A percentile compares a stretch with the other conserved stretches of the same genome.
phyloP scores from a whole-genome alignment of 306 rosid genomes.

The Pueraria montana region DNA sequence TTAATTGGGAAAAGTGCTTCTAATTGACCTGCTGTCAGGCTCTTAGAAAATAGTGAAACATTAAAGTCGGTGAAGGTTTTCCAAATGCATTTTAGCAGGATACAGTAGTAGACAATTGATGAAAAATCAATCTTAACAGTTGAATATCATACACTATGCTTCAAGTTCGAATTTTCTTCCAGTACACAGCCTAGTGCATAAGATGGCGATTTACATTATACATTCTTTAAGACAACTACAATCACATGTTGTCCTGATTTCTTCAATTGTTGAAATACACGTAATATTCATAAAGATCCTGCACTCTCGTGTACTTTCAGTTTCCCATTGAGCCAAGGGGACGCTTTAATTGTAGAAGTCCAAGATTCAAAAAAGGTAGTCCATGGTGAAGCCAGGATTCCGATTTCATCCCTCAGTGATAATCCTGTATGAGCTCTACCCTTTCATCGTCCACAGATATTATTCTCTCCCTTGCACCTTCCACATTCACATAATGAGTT shows the following conservation, averaged over 20 bases:
- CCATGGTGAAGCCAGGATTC: conserved; percentile 84
- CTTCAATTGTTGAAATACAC: conserved; percentile 33
- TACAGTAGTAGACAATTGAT: conserved; percentile 4
- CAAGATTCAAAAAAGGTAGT: conserved; percentile 75
- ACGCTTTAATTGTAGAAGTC: conserved; percentile 80
- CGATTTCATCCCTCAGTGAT: conserved; percentile 82
- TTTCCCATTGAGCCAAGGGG: conserved; percentile 93
- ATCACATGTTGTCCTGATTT: conserved; percentile 24
- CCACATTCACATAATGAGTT: conserved; percentile 39
- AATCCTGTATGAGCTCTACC: conserved; percentile 64
- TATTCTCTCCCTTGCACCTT: conserved; percentile 11
- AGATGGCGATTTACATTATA: conserved; percentile 19
- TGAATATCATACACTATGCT: conserved; percentile 31
- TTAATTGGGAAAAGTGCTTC: conserved; percentile 24
- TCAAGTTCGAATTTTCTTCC: not conserved
- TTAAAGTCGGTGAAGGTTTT: conserved; percentile 17
- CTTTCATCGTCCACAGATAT: conserved; percentile 11
- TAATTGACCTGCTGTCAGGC: conserved; percentile 35
- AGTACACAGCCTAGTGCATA: not conserved
- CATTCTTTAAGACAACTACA: conserved; percentile 9
- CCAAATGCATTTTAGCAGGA: conserved; percentile 26
- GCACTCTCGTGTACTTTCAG: conserved; percentile 62
- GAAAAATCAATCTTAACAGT: conserved; percentile 29
- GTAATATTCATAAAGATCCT: conserved; percentile 27
- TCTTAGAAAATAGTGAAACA: conserved; percentile 37